Base-by-base conservation (phyloP, 768 basidiomycete genomes). In the Dendrothele bispora region DNA sequence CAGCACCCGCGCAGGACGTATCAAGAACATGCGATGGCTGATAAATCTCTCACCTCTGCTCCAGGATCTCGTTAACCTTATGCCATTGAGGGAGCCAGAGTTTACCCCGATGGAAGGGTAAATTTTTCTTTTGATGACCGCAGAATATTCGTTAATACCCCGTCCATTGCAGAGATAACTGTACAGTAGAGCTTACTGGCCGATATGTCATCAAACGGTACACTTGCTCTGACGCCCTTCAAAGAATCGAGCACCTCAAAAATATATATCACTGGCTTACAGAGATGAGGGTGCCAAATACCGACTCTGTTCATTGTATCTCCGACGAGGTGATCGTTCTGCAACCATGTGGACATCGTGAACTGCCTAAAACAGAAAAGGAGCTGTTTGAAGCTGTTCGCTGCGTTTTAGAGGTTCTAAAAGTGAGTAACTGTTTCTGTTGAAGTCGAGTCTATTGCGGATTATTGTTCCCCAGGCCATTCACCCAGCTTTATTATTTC, bases 161-260 rank as follows among this genome's bases (percentile, higher is more conserved):
- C n/a, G n/a, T 54, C 35, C 27, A 49, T 25, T 20, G 21, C 10
- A n/a, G 55, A 57, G 28, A n/a, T n/a, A n/a, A n/a, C n/a, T n/a
- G n/a, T n/a, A n/a, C n/a, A n/a, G n/a, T n/a, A n/a, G n/a, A n/a
- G n/a, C n/a, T n/a, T n/a, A n/a, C n/a, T n/a, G n/a, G n/a, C n/a
- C n/a, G n/a, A n/a, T n/a, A n/a, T n/a, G n/a, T n/a, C n/a, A 27
- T 59, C 38, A 60, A 57, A 36, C 49, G 51, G 28, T 59, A 42
- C 50, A 51, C 27, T 14, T 37, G 52, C 26, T 5, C 20, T 21
- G n/a, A n/a, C n/a, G n/a, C n/a, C 26, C 15, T 32, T 22, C 21
- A 38, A 26, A 41, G 49, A 32, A 39, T 55, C 21, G 29, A 22
- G n/a, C 32, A 38, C 17, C 53, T 61, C 36, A n/a, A 28, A 15